Evolutionary conservation across 768 basidiomycete species (phyloP).

Genomic region (Gyrodon lividus): DNA sequence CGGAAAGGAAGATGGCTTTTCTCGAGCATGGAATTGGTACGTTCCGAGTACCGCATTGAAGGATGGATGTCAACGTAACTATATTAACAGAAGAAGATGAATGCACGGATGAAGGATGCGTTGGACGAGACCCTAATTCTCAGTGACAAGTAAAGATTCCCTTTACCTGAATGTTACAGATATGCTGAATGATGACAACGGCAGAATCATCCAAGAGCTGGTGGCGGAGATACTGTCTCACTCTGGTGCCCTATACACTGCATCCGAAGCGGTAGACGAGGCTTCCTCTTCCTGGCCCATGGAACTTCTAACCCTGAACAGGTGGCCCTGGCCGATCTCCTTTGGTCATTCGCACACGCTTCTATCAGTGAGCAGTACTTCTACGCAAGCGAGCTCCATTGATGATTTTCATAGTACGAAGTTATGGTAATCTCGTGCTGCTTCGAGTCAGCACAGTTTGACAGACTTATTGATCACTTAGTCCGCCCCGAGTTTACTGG

Average conservation of each 20-base stretch:
- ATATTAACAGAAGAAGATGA: constrained; percentile 70
- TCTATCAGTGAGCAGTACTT: constrained; percentile 62
- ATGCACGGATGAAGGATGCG: constrained; percentile 86
- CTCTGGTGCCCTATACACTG: constrained; percentile 82
- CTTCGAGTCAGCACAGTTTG: neutral
- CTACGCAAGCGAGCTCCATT: neutral
- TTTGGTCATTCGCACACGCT: constrained; percentile 84
- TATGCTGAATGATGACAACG: neutral
- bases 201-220: constrained; percentile 78
- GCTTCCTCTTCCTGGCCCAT: neutral
- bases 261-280: constrained; percentile 74
- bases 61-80: neutral
- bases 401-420: constrained; percentile 37
- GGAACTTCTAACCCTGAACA: constrained; percentile 25
- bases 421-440: constrained; percentile 39
- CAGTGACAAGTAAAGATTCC: constrained; percentile 63
- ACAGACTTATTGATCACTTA: constrained; percentile 25
- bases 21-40: constrained; percentile 78
- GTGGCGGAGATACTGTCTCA: constrained; percentile 66
- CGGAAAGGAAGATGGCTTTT: constrained; percentile 75
- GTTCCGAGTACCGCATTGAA: constrained; percentile 16
- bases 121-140: constrained; percentile 86
- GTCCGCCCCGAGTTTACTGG: constrained; percentile 92
- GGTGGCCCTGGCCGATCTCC: constrained; percentile 87
- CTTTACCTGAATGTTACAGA: neutral